Conservation (phyloP, 2,329 filamentous ascomycete species). For the Sporothrix luriei region DNA sequence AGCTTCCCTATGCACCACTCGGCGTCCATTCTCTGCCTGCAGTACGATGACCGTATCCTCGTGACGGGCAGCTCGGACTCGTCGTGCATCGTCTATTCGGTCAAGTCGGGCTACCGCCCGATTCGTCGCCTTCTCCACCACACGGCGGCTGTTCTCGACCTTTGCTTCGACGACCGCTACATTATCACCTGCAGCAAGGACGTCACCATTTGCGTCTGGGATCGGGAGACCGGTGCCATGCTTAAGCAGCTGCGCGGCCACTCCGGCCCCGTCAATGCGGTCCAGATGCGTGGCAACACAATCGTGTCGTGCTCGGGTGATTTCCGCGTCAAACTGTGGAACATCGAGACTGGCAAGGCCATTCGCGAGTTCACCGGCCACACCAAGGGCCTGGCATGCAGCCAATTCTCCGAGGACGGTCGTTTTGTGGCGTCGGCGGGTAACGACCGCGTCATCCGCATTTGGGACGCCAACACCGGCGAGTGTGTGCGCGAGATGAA, state of each 20-base stretch:
- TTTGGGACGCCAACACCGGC: constrained; percentile 92
- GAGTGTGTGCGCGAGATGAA: constrained; percentile 77
- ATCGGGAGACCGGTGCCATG: constrained; percentile 74
- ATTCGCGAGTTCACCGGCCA: constrained; percentile 89
- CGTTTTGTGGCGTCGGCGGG: constrained; percentile 90
- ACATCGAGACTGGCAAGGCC: constrained; percentile 82
- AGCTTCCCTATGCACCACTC: constrained; percentile 72
- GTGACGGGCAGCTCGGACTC: constrained; percentile 94
- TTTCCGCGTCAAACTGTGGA: constrained; percentile 92
- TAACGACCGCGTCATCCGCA: constrained; percentile 92
- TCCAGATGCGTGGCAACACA: constrained; percentile 89
- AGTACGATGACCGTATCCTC: constrained; percentile 90
- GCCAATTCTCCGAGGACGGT: constrained; percentile 95
- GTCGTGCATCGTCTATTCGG: constrained; percentile 87
- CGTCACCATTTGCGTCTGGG: constrained; percentile 90
- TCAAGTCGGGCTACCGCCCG: constrained; percentile 76
- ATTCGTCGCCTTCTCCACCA: constrained; percentile 78
- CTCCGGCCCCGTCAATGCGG: constrained; percentile 89
- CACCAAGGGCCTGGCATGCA: constrained; percentile 90
- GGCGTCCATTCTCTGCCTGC: constrained; percentile 90
- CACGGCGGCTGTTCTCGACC: constrained; percentile 84
- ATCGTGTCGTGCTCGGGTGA: constrained; percentile 94
- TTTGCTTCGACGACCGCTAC: constrained; percentile 87
- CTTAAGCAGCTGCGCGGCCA: constrained; percentile 83
- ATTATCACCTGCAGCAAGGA: constrained; percentile 99